A percentile compares a stretch with the other conserved stretches of the same genome.
Conservation (phyloP, 1,284 basidiomycete species). For the Moniliophthora roreri region DNA sequence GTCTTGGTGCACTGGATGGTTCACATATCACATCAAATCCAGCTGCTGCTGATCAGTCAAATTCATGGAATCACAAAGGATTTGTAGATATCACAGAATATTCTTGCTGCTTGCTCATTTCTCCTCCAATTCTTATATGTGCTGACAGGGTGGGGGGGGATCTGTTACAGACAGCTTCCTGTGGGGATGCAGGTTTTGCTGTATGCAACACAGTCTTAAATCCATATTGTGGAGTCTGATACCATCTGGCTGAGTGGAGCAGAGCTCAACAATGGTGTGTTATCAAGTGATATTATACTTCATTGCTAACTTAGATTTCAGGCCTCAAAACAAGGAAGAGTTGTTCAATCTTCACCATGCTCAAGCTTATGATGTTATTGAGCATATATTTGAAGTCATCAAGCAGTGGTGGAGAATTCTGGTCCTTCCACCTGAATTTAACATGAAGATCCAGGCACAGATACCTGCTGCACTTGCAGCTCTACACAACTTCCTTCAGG, state of each 20-base stretch:
- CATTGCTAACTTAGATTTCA: not conserved
- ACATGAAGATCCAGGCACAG: not conserved
- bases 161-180: slow-evolving; percentile 27
- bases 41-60: not conserved
- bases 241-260: slow-evolving; percentile 35
- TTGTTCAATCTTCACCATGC: slow-evolving; percentile 11
- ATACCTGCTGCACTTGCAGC: not conserved
- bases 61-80: slow-evolving; percentile 5
- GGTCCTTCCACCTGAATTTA: not conserved
- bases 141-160: slow-evolving; percentile 32
- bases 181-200: slow-evolving; percentile 37
- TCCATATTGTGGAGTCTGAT: slow-evolving; percentile 28
- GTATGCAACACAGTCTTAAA: slow-evolving; percentile 30
- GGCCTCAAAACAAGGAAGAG: slow-evolving; percentile 2
- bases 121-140: slow-evolving; percentile 27
- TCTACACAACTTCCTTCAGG: not conserved
- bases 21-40: slow-evolving; percentile 2
- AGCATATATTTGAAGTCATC: not conserved
- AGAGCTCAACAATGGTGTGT: slow-evolving; percentile 12
- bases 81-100: not conserved
- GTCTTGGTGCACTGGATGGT: slow-evolving; percentile 9
- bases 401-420: no score
- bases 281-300: no score
- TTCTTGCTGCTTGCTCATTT: no score
- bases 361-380: not conserved